Evolutionary conservation across 2,329 filamentous ascomycete species (phyloP), one percentile per base, ranked within the genome.

Genomic region (Parastagonospora nodorum): DNA sequence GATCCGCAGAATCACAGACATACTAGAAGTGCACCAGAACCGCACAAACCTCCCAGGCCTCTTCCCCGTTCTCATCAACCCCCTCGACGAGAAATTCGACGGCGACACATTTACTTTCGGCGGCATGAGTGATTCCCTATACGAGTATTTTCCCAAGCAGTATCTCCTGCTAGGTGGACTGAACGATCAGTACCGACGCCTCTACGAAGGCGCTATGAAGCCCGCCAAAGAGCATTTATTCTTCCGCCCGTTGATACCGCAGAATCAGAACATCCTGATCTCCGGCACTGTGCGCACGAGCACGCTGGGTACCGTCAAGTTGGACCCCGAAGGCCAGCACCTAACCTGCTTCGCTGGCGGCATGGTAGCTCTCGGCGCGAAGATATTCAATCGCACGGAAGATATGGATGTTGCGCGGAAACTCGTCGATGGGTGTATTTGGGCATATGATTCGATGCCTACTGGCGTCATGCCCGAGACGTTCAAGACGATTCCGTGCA

Each of bases 151-250:
- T 11, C 80, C 82, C 0, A 84, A 85, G 67, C 64, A 92, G 76
- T 88, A 88, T 66, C 75, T 94, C 10, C 81, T 96, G 5, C 82
- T 96, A 2, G 89, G 90, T 50, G 92, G 91, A 1, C 79, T 86
- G 1, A 84, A 87, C 55, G 75, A 81, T 28, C 89, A 91, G 68
- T 95, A 95, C 71, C 79, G 81, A 53, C 82, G 81, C 15, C 82
- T 96, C 74, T 91, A 95, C 68, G 80, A 87, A 50, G 83, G 83
- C 49, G 82, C 85, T 4, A 82, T 87, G 28, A 83, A 87, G 5
- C 85, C 85, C 0, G 84, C 88, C 31, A 88, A 88, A 58, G 81
- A 90, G 57, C 82, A 89, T 70, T 80, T 96, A 8, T 83, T 96
- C 50, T 96, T 85, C 74, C 83, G 88, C 5, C 91, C 92, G 0